Base-by-base conservation (phyloP, 805 yeast genomes). In the Metschnikowia shivogae region DNA sequence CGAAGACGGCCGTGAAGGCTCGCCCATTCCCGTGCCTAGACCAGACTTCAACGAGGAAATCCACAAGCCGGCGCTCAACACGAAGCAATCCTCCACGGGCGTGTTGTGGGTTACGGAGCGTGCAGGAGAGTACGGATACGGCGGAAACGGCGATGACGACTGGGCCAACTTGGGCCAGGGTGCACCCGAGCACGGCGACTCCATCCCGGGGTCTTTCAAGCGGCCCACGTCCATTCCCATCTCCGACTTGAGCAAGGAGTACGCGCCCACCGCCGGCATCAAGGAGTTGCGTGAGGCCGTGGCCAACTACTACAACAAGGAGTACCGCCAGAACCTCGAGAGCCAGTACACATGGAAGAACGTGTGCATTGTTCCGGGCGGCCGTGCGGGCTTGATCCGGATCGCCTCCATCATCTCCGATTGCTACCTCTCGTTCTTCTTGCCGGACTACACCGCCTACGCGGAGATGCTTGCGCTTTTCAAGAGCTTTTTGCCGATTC, bases 141-240 rank as follows among this genome's bases (percentile, higher is more conserved):
- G 65, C 39, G 63, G 64, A 6, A 71, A 68, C 40, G 63, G 63
- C 36, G 64, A 61, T 45, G 53, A 49, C 17, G 65, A 67, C 10
- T 79, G 84, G 84, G 77, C 81, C 32, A 79, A 79, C 57, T 64
- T 79, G 58, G 84, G 84, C 35, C 84, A 79, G 58, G 84, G 84
- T 39, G 80, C 81, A 45, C 84, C 84, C 3, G 84, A 79, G 57
- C 82, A 78, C 43, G 83, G 83, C 19, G 80, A 76, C 39, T 69
- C 73, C 7, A 65, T 79, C 36, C 78, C 78, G 2, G 84, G 84
- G 3, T 78, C 82, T 28, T 77, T 78, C 58, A 67, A 69, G 43
- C 65, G 82, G 58, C 84, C 84, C 3, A 65, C 65, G 0, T 53
- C 67, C 6, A 63, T 79, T 26, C 73, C 75, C 0, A 64, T 79